Evolutionary conservation across 768 basidiomycete genomes (phyloP).

Genomic region (Gymnopilus junonius): DNA sequence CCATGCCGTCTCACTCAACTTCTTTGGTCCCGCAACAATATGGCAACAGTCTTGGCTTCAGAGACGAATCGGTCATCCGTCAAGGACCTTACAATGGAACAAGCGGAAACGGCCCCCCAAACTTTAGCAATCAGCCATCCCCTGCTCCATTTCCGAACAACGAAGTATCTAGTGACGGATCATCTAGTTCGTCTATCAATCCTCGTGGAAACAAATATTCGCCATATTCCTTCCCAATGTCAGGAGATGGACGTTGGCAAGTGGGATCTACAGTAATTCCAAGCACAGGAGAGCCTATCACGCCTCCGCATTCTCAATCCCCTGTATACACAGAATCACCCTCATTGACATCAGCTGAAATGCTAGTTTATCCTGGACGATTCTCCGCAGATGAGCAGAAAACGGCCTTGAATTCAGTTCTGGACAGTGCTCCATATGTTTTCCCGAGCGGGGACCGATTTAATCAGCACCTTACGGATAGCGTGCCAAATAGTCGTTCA

Average conservation of each 20-base stretch:
- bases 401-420: slow-evolving; percentile 23
- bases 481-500: slow-evolving; percentile 58
- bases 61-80: slow-evolving; percentile 49
- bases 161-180: slow-evolving; percentile 27
- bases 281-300: slow-evolving; percentile 43
- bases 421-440: slow-evolving; percentile 30
- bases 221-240: slow-evolving; percentile 48
- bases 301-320: slow-evolving; percentile 53
- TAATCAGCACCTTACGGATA: slow-evolving; percentile 22
- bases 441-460: slow-evolving; percentile 31
- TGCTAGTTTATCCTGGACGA: slow-evolving; percentile 29
- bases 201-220: slow-evolving; percentile 58
- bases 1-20: slow-evolving; percentile 38
- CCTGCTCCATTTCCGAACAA: slow-evolving; percentile 38
- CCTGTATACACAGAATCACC: slow-evolving; percentile 64
- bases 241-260: slow-evolving; percentile 45
- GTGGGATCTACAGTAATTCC: slow-evolving; percentile 38
- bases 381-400: slow-evolving; percentile 35
- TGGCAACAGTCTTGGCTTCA: slow-evolving; percentile 47
- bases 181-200: slow-evolving; percentile 31
- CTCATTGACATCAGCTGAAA: slow-evolving; percentile 44
- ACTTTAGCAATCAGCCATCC: slow-evolving; percentile 47
- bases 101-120: slow-evolving; percentile 16
- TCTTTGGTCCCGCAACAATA: slow-evolving; percentile 39
- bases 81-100: slow-evolving; percentile 49